Conservation (phyloP, 1,284 basidiomycete genomes). For the Ganoderma leucocontextum region DNA sequence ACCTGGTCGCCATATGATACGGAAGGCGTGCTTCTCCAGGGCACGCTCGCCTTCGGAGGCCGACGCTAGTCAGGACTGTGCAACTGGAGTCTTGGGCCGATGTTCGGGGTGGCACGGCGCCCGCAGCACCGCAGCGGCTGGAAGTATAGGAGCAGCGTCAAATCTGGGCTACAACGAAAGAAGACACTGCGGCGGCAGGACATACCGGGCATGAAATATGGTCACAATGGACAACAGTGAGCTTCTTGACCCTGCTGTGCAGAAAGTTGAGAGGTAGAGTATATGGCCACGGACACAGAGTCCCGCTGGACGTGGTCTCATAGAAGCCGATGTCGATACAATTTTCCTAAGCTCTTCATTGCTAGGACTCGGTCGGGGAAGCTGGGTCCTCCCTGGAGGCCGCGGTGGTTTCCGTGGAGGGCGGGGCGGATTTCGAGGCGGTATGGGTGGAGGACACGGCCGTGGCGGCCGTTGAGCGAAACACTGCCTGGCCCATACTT, state of each 20-base stretch:
- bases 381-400: too few relatives aligned
- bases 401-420: too few relatives aligned
- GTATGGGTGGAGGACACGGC: too few relatives aligned
- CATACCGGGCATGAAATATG: not conserved
- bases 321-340: not conserved
- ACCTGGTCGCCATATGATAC: not conserved
- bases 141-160: not conserved
- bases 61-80: not conserved
- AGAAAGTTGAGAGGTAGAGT: not conserved
- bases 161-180: not conserved
- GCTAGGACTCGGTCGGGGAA: not conserved
- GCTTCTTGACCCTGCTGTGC: constrained; percentile 3
- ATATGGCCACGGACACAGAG: not conserved
- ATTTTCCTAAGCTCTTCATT: not conserved
- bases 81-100: not conserved
- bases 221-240: not conserved
- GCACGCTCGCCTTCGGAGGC: not conserved
- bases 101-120: not conserved
- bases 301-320: not conserved
- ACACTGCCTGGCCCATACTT: too few relatives aligned
- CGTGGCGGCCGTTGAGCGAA: too few relatives aligned
- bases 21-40: not conserved
- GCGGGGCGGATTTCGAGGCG: too few relatives aligned
- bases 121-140: not conserved
- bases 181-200: constrained; percentile 10